Conservation (phyloP, 2,329 filamentous ascomycete genomes). For the Xylariaceae sp. region DNA sequence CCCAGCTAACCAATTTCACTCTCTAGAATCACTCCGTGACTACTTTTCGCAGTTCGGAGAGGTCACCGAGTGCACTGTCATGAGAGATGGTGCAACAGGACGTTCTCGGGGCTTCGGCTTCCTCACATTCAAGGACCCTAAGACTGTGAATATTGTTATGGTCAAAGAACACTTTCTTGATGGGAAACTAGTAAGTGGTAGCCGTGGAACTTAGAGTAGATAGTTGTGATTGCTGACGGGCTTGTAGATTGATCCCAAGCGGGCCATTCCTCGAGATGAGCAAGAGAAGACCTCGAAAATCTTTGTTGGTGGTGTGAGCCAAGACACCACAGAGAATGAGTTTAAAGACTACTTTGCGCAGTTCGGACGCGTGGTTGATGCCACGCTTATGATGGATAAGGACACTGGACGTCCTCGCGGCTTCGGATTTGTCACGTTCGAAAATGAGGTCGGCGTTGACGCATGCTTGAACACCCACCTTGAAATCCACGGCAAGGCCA, state of each 20-base stretch:
- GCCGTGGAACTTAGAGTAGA: background rate
- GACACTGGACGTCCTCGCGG: constrained; percentile 95
- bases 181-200: constrained; percentile 82
- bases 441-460: constrained; percentile 91
- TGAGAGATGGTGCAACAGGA: constrained; percentile 91
- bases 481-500: constrained; percentile 91
- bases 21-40: constrained; percentile 83
- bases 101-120: constrained; percentile 96
- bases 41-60: constrained; percentile 99
- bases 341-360: constrained; percentile 97
- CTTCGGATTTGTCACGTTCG: constrained; percentile 97
- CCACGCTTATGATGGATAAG: constrained; percentile 99
- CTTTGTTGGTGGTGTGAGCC: constrained; percentile 94
- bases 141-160: constrained; percentile 99
- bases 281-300: constrained; percentile 99
- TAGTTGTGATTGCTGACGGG: constrained; percentile 22
- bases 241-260: constrained; percentile 87
- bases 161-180: constrained; percentile 98
- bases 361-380: constrained; percentile 93
- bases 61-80: constrained; percentile 97
- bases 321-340: constrained; percentile 93
- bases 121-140: constrained; percentile 94
- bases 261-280: constrained; percentile 93
- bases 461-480: constrained; percentile 79
- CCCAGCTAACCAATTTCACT: constrained; percentile 20